Evolutionary conservation across 2,329 filamentous ascomycete genomes (phyloP), one percentile per base, ranked within the genome.

Genomic region (Penicillium sp.): DNA sequence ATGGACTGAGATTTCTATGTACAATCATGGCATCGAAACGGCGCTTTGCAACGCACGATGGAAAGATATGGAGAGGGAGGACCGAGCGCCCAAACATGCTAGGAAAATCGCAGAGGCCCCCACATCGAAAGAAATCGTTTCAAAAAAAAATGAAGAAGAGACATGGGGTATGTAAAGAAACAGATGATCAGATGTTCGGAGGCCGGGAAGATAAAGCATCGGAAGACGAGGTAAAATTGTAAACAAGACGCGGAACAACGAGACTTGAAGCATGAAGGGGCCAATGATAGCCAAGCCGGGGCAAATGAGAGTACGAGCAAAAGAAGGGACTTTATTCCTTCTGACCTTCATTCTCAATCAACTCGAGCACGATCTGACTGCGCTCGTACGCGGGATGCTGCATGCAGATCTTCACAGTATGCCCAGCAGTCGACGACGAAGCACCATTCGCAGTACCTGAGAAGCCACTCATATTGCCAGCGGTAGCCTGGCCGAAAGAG

Each of bases 361-460:
- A 84, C 80, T 99, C 95, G 65, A 98, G 82, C 65, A 99, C 88
- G 66, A 99, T 88, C 81, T 97, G 93, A 72, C 88, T 89, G 55
- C 90, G 88, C 61, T 92, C 86, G 65, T 90, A 83, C 78, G 96
- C 91, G 0, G 95, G 95, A 80, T 99, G 95, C 72, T 92, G 91
- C 91, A 99, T 93, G 70, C 89, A 90, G 68, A 99, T 87, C 85
- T 99, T 99, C 71, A 98, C 89, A 1, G 91, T 96, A 57, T 91
- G 86, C 67, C 88, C 76, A 5, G 67, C 75, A 48, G 68, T 71
- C 4, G 73, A 64, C 58, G 75, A 55, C 6, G 71, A 63, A 7
- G 68, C 66, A n/a, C 75, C 79, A 71, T 70, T 81, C 67, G 60
- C 73, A 71, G 59, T 61, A 13, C 67, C 86, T 43, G 70, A 68